Percentiles rank a stretch among this genome's conserved stretches.
phyloP scores from a whole-genome alignment of 108 stramenopile species.

The Pseudonitzschia delicatissima region DNA sequence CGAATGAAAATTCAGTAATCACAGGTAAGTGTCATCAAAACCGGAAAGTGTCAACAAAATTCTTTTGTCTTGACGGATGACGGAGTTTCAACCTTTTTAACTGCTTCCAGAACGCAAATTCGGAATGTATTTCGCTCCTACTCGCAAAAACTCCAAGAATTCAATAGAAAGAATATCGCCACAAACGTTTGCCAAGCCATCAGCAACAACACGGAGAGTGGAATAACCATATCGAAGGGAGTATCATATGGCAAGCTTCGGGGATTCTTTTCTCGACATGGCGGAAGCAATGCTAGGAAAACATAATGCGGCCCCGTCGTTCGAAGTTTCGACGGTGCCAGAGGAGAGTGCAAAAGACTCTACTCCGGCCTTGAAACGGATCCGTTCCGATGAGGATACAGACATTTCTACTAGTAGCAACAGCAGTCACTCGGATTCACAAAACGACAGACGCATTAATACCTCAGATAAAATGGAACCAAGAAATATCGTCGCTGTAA shows the following conservation, averaged over 20 bases:
- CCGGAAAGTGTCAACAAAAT: no score
- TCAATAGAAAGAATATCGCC: no score
- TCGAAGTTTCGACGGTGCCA: neutral
- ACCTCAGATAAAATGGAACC: neutral
- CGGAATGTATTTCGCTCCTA: no score
- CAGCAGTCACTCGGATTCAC: neutral
- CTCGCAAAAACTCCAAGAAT: no score
- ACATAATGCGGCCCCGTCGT: slow-evolving; percentile 8
- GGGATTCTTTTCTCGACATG: slow-evolving; percentile 25
- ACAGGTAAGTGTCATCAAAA: no score
- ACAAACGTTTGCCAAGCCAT: no score
- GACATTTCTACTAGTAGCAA: neutral
- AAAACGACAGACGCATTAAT: neutral
- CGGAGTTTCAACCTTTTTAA: no score
- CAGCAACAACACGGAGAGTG: neutral
- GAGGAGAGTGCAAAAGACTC: neutral
- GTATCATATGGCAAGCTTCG: slow-evolving; percentile 6
- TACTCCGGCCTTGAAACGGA: neutral
- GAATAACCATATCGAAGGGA: neutral
- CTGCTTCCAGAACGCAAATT: no score
- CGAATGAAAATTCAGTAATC: no score
- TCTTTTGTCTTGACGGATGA: no score
- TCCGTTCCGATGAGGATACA: neutral
- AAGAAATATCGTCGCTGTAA: slow-evolving; percentile 28
- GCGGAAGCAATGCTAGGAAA: slow-evolving; percentile 46